phyloP scores from a whole-genome alignment of 495 filamentous ascomycete species.

The Sabuloglossum arenarium region DNA sequence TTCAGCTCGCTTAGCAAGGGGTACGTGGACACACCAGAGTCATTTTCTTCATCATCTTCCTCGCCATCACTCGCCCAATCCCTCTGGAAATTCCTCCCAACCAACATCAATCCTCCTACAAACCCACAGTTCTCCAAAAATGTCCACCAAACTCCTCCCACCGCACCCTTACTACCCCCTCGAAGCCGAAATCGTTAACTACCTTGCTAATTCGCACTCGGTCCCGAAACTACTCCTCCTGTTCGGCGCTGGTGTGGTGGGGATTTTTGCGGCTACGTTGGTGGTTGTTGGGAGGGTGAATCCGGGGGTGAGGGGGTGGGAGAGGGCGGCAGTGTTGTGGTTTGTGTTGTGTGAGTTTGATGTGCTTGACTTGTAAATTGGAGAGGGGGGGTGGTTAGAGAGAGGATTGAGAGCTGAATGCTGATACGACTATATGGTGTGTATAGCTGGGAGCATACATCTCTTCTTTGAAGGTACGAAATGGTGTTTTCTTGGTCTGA shows the following conservation, averaged over 20 bases:
- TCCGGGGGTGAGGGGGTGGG: slow-evolving; percentile 19
- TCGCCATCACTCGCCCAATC: too few relatives aligned
- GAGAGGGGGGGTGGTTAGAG: not conserved
- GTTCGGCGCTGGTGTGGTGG: slow-evolving; percentile 24
- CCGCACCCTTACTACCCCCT: slow-evolving; percentile 60
- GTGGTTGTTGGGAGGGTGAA: slow-evolving; percentile 21
- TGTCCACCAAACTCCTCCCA: too few relatives aligned
- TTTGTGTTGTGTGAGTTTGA: slow-evolving; percentile 33
- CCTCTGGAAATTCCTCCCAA: too few relatives aligned
- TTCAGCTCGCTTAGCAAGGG: too few relatives aligned
- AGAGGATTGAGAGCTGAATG: not conserved
- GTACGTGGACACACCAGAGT: too few relatives aligned
- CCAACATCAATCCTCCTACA: too few relatives aligned
- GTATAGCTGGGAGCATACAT: slow-evolving; percentile 42
- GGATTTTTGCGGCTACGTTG: slow-evolving; percentile 26
- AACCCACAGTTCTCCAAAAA: too few relatives aligned
- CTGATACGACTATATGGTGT: not conserved
- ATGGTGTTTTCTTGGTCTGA: too few relatives aligned
- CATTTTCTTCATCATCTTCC: too few relatives aligned
- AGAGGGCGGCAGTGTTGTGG: slow-evolving; percentile 37
- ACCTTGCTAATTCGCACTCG: slow-evolving; percentile 32
- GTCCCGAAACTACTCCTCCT: slow-evolving; percentile 25
- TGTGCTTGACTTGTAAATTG: not conserved
- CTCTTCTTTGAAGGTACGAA: slow-evolving; percentile 51
- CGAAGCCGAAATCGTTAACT: slow-evolving; percentile 36